A percentile compares a stretch with the other conserved stretches of the same genome.
These are phyloP conservation scores for Backusella luteola DNA, from an alignment of 192 early-diverging fungal genomes.

Conservation along the genomic window DNA sequence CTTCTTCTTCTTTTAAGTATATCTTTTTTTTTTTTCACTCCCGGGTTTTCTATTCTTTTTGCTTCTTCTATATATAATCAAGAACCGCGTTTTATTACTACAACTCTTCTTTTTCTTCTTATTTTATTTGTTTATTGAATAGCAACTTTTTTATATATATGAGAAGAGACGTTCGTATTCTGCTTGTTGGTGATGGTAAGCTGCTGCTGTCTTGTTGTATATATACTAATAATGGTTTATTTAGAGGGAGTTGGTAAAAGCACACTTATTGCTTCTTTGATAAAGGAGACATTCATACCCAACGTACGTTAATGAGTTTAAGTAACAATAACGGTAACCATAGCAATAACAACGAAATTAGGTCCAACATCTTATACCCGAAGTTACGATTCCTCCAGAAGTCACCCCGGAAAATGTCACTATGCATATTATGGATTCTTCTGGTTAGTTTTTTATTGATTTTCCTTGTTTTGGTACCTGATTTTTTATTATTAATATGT, in stretches of 20 bases:
- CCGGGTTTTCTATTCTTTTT: not conserved
- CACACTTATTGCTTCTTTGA: constrained; percentile 94
- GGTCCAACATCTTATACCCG: constrained; percentile 98
- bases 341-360: constrained; percentile 23
- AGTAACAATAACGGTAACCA: not conserved
- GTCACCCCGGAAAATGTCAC: constrained; percentile 96
- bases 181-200: constrained; percentile 90
- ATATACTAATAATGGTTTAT: not conserved
- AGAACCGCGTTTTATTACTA: not conserved
- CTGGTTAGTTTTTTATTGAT: constrained; percentile 49
- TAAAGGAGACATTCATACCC: constrained; percentile 93
- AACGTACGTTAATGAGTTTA: constrained; percentile 60
- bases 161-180: constrained; percentile 89
- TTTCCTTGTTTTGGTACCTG: not conserved
- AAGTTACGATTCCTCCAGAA: constrained; percentile 99
- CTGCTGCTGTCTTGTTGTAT: not conserved
- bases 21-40: not conserved
- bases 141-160: constrained; percentile 35
- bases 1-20: not conserved
- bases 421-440: constrained; percentile 97
- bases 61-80: not conserved
- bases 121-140: not conserved
- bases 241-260: constrained; percentile 93
- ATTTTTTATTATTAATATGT: not conserved
- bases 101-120: too few species aligned